Base-by-base conservation (phyloP, 106 monocot genomes). In the Agapanthus africanus region DNA sequence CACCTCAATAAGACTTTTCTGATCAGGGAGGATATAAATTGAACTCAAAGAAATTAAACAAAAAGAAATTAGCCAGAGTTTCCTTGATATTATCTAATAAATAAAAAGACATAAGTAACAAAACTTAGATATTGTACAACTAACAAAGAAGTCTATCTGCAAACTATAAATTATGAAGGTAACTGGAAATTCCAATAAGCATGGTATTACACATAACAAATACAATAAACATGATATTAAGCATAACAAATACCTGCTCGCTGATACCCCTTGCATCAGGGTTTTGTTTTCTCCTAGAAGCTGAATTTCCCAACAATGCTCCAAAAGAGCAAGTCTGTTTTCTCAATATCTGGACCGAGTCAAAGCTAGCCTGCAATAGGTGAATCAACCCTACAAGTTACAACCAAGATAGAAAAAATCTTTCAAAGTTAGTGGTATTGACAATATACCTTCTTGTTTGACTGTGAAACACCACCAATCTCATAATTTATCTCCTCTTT, bases 261-360 rank as follows among this genome's bases (percentile, higher is more conserved):
- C 23, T 33, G 28, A 40, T 41, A 66, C 52, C 74, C 22, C 38
- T 70, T 54, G 52, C 73, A 59, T 60, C 40, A 7, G 42, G 40
- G 21, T 71, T 73, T 3, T 37, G 23, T 65, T 80, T 86, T 40
- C 37, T 75, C 21, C 80, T 79, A 34, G 75, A 77, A 70, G 82
- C 71, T 32, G 85, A 66, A 40, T 80, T 82, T 34, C 91, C 86
- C 37, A 89, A 77, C 59, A 91, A 64, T 65, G 84, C 84, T 59
- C 88, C 88, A 71, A 97, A 97, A 54, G 74, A 73, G 27, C 83
- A 18, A 19, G 50, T 74, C 40, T 88, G 84, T 68, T 80, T 97
- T 63, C 84, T 85, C 27, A 67, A 37, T 21, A 80, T 78, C 65
- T 88, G 83, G 26, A 91, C 76, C 13, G 86, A 76, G 16, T 68